Evolutionary conservation across 208 protist species (phyloP).

Genomic region (Leishmania lainsoni): DNA sequence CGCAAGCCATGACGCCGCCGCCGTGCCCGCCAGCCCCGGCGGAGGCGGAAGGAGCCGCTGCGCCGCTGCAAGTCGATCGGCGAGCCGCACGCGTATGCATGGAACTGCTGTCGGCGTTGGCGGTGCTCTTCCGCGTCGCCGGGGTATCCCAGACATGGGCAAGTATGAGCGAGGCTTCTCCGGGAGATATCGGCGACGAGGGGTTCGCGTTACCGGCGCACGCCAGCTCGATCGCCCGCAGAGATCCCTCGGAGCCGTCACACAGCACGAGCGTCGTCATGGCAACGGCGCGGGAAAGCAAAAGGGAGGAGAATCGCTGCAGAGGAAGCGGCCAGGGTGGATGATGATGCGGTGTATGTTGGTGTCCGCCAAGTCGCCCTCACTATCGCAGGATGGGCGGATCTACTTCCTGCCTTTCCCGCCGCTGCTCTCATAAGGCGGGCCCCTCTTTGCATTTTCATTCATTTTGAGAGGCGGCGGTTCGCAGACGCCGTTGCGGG

Average conservation of each 20-base stretch:
- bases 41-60: not conserved
- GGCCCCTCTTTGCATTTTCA: not conserved
- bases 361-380: not conserved
- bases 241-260: conserved; percentile 70
- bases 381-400: not conserved
- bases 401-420: not conserved
- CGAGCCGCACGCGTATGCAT: not conserved
- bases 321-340: not conserved
- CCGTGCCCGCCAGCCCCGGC: not conserved
- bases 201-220: conserved; percentile 34
- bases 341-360: not conserved
- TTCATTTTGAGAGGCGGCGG: not conserved
- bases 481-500: not conserved
- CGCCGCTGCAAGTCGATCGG: not conserved
- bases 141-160: conserved; percentile 61
- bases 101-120: not conserved
- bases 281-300: not conserved
- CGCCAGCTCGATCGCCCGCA: conserved; percentile 72
- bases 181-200: conserved; percentile 31
- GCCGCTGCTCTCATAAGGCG: not conserved
- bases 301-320: not conserved
- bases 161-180: conserved; percentile 65
- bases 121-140: not conserved
- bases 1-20: conserved; percentile 18
- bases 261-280: conserved; percentile 64